A percentile compares a stretch with the other conserved stretches of the same genome.
Conservation (phyloP, 2,329 filamentous ascomycete species). For the Xylariales sp. region DNA sequence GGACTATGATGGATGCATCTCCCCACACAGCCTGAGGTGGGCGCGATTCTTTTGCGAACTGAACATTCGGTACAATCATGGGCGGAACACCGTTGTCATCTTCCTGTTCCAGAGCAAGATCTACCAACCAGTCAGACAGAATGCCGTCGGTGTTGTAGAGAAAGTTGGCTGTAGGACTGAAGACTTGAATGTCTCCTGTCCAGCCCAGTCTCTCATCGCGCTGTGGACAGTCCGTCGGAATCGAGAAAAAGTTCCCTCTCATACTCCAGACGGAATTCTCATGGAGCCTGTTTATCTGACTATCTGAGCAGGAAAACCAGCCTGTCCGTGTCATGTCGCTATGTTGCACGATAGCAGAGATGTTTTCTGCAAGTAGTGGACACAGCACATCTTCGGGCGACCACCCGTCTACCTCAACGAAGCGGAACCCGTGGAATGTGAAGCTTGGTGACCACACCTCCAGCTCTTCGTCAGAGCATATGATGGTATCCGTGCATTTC, state of each 20-base stretch:
- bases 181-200: conserved; percentile 40
- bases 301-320: conserved; percentile 44
- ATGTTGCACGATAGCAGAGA: conserved; percentile 15
- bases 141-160: conserved; percentile 36
- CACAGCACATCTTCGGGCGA: conserved; percentile 1
- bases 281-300: conserved; percentile 47
- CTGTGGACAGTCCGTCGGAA: conserved; percentile 46
- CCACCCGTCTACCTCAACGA: conserved; percentile 36
- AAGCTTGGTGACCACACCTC: conserved; percentile 28
- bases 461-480: conserved; percentile 17
- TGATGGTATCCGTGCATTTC: conserved; percentile 34
- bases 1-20: conserved; percentile 24
- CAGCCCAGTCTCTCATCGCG: conserved; percentile 42
- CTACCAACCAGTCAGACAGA: conserved; percentile 31
- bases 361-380: conserved; percentile 3
- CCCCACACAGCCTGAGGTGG: conserved; percentile 28
- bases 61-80: conserved; percentile 4
- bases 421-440: conserved; percentile 45
- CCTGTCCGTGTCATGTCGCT: conserved; percentile 29
- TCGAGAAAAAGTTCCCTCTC: conserved; percentile 49
- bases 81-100: background rate
- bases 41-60: conserved; percentile 11
- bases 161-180: conserved; percentile 34
- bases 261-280: conserved; percentile 50
- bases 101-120: conserved; percentile 9